Conservation (phyloP, 345 rosid species). For the Salix viminalis region DNA sequence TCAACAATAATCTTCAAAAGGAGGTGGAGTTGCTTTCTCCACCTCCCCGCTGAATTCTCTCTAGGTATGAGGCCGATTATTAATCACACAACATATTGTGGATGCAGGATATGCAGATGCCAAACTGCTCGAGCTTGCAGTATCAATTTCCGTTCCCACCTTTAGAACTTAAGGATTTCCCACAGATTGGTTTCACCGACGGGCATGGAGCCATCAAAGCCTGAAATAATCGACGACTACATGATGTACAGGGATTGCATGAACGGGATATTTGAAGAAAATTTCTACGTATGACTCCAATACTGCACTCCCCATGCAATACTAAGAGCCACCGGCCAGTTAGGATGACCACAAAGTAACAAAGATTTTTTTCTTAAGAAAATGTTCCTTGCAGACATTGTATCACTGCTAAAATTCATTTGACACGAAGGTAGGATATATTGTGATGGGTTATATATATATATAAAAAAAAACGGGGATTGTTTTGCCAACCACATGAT, state of each 20-base stretch:
- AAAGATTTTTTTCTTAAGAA: background rate
- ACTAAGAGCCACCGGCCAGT: conserved; percentile 3
- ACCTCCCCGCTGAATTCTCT: background rate
- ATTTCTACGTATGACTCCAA: conserved; percentile 30
- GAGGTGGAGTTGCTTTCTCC: background rate
- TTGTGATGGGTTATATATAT: conserved; percentile 10
- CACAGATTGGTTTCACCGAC: conserved; percentile 37
- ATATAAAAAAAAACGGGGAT: conserved; percentile 10
- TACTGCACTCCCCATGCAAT: conserved; percentile 23
- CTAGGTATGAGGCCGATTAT: background rate
- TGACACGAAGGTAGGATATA: conserved; percentile 13
- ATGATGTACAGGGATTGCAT: conserved; percentile 30
- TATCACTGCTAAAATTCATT: conserved; percentile 11
- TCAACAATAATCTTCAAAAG: background rate
- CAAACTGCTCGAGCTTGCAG: conserved; percentile 20
- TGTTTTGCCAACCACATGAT: conserved; percentile 19
- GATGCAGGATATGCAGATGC: conserved; percentile 37
- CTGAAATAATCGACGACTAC: conserved; percentile 28
- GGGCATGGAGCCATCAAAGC: conserved; percentile 14
- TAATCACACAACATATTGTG: background rate
- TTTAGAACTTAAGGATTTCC: conserved; percentile 48
- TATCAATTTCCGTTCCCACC: conserved; percentile 44
- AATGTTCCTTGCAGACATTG: background rate
- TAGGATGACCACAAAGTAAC: background rate
- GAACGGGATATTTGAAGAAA: conserved; percentile 45